Base-by-base conservation (phyloP, 73 alveolate species). In the Durusdinium trenchii region DNA sequence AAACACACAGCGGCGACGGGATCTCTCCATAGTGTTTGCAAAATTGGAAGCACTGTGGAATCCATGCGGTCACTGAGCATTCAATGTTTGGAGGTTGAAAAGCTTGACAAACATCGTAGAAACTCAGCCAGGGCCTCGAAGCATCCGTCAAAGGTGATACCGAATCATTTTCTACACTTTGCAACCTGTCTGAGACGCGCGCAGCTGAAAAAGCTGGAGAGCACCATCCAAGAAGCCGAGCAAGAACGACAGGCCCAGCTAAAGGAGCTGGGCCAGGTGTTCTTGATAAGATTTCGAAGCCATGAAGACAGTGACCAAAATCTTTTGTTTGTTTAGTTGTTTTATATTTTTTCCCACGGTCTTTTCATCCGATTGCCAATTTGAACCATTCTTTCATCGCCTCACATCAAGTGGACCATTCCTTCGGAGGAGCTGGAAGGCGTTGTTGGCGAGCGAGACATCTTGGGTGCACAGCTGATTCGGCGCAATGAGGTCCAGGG, bases 381-480 rank as follows among this genome's bases (percentile, higher is more conserved):
- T 67, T 1, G 43, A 32, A 67, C n/a, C n/a, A n/a, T n/a, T n/a
- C n/a, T n/a, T n/a, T n/a, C n/a, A n/a, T n/a, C n/a, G n/a, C 7
- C 5, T 45, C n/a, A 32, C 46, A 67, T 32, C 1, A 67, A 9
- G 43, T 18, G 38, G 38, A 18, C 79, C 79, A 67, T 38, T 67
- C n/a, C n/a, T 9, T 47, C 36, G 1, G 82, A 94, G 99, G 99
- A 94, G 99, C 93, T 94, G 20, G 99, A 94, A 71, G 99, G 99
- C n/a, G 99, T 99, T n/a, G 99, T 99, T 99, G 99, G 99, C 84
- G 99, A 99, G 99, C 99, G 99, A 46, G 99, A 99, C 87, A 99
- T 99, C 51, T 99, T 99, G 67, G 99, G 99, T 12, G 99, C 99
- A 35, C 99, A 99, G 99, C 99, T 99, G 87, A 99, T 99, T 82